Base-by-base conservation (phyloP, 257 asterid genomes). In the Thymus mandschuricus region DNA sequence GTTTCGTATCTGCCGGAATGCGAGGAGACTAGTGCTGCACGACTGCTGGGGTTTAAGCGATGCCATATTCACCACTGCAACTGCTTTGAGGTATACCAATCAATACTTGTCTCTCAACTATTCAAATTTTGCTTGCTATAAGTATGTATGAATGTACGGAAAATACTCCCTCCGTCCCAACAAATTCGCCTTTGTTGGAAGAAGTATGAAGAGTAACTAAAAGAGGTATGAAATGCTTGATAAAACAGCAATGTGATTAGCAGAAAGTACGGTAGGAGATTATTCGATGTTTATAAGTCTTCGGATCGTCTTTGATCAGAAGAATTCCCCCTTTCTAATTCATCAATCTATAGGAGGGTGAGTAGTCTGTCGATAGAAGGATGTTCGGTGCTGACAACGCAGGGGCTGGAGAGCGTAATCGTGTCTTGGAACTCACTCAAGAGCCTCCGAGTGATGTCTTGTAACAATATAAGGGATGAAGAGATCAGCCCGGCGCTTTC, bases 11-110 rank as follows among this genome's bases (percentile, higher is more conserved):
- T 81, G 86, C 77, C 89, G 63, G 68, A 88, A 80, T 62, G 88
- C 73, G 56, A 78, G 70, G 61, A 88, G 88, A 46, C 59, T 86
- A 64, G 65, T 72, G 63, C 62, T 85, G 49, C 66, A 69, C 48
- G 77, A 85, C 41, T 89, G 91, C 64, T 85, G 93, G 94, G 96
- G 94, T 6, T 66, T 89, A 28, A 83, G 76, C 67, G 86, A 84
- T 75, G 91, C 87, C 40, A 64, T 85, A 60, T 82, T 87, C 81
- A 66, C 70, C 80, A 57, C 76, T 67, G 83, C 91, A 51, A 70
- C 74, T 74, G 68, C 69, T 76, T 73, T 84, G 50, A 87, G 93
- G 93, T 89, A 50, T 6, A 21, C 21, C 21, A 3, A 51, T 6
- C 12, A 44, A 8, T 7, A 43, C 48, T 43, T 43, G 12, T 44